These are phyloP conservation scores for Hippophae rhamnoides DNA, from an alignment of 306 rosid species.

Conservation along the genomic window DNA sequence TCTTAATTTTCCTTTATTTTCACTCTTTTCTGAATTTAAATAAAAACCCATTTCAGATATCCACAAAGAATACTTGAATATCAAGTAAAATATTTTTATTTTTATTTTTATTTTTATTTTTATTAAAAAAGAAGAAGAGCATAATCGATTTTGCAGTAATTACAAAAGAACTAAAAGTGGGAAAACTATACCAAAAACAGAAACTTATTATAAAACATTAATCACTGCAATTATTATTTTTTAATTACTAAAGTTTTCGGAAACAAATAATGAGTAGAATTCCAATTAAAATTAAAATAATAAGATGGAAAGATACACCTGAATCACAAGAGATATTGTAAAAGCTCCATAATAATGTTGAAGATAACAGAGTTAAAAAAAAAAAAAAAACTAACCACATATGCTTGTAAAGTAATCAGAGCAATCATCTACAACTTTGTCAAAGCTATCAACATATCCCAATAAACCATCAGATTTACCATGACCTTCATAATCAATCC, in stretches of 20 bases:
- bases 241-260: no score
- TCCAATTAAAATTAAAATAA: no score
- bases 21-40: slow-evolving; percentile 33
- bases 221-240: background rate
- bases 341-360: no score
- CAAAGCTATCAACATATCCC: slow-evolving; percentile 48
- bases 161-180: no score
- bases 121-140: no score
- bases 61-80: no score
- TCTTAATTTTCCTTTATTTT: slow-evolving; percentile 51
- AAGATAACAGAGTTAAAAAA: background rate
- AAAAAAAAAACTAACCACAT: slow-evolving; percentile 35
- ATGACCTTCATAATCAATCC: slow-evolving; percentile 89
- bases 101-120: no score
- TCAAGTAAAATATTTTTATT: no score
- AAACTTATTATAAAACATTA: background rate
- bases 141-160: no score
- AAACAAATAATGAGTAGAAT: no score
- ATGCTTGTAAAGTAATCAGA: slow-evolving; percentile 39
- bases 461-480: slow-evolving; percentile 73
- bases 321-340: no score
- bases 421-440: slow-evolving; percentile 44
- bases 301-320: no score
- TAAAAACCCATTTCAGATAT: background rate
- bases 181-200: background rate